phyloP scores from a whole-genome alignment of 192 early-diverging fungal species.

The Coemansia sp. region DNA sequence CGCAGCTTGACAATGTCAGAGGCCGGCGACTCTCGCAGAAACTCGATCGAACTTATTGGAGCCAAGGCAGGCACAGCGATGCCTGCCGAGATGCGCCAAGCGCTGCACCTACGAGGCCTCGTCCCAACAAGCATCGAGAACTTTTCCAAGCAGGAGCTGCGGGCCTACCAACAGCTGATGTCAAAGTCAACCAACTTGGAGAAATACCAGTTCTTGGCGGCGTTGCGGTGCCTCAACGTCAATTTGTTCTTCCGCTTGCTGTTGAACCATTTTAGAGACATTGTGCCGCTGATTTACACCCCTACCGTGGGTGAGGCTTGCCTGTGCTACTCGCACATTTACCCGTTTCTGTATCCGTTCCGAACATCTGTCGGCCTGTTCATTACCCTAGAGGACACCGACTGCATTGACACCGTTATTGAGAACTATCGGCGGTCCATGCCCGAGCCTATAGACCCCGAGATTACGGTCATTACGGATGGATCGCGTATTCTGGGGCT shows the following conservation, averaged over 20 bases:
- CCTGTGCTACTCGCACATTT: conserved; percentile 78
- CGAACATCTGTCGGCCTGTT: conserved; percentile 77
- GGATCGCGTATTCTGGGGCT: conserved; percentile 90
- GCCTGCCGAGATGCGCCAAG: conserved; percentile 55
- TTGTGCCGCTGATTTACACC: conserved; percentile 73
- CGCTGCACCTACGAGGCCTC: conserved; percentile 63
- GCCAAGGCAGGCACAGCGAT: conserved; percentile 40
- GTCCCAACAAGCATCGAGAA: conserved; percentile 70
- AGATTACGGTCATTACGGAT: conserved; percentile 90
- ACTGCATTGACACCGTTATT: conserved; percentile 67
- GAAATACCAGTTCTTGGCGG: conserved; percentile 77
- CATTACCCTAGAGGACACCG: conserved; percentile 67
- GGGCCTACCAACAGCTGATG: conserved; percentile 67
- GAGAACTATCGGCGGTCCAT: conserved; percentile 67
- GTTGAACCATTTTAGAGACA: conserved; percentile 69
- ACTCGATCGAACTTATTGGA: conserved; percentile 50
- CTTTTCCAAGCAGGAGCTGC: conserved; percentile 68
- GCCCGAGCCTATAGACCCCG: conserved; percentile 58
- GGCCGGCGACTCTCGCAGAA: conserved; percentile 36
- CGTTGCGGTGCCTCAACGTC: conserved; percentile 68
- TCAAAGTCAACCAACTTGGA: conserved; percentile 66
- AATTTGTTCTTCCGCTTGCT: conserved; percentile 79
- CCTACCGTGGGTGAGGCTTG: conserved; percentile 78
- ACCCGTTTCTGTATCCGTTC: conserved; percentile 72
- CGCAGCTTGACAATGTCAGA: conserved; percentile 10